Conservation (phyloP, 345 rosid genomes). For the Pugionium cornutum region DNA sequence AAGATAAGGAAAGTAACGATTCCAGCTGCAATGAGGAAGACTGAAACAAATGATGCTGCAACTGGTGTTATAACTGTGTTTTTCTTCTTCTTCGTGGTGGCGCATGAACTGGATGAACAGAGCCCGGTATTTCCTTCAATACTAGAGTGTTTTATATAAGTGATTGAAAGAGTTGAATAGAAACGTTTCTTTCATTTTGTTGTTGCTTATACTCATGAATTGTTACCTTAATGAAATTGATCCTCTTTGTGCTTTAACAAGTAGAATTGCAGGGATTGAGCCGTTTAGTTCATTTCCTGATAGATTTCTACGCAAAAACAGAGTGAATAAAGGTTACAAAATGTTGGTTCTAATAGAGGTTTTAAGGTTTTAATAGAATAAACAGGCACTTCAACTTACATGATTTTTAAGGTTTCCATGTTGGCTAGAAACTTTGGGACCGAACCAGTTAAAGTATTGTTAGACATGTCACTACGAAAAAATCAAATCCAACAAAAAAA, state of each 20-base stretch:
- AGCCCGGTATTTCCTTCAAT: constrained; percentile 48
- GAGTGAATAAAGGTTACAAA: constrained; percentile 9
- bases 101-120: constrained; percentile 41
- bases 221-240: constrained; percentile 44
- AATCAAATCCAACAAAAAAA: background rate
- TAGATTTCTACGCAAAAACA: constrained; percentile 42
- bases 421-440: constrained; percentile 49
- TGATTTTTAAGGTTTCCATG: constrained; percentile 40
- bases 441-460: constrained; percentile 52
- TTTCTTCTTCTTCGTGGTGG: constrained; percentile 38
- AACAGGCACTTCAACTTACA: constrained; percentile 39
- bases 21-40: constrained; percentile 33
- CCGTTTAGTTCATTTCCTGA: constrained; percentile 49
- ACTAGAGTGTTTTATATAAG: constrained; percentile 32
- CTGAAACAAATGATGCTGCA: constrained; percentile 28
- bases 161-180: constrained; percentile 14
- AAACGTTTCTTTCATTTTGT: background rate
- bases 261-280: constrained; percentile 47
- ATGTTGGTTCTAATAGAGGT: background rate
- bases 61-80: constrained; percentile 26
- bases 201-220: background rate
- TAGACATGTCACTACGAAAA: constrained; percentile 55
- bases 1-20: constrained; percentile 19
- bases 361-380: background rate
- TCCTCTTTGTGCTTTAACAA: constrained; percentile 42